phyloP scores from a whole-genome alignment of 495 filamentous ascomycete species.

The Podospora tetraspora region DNA sequence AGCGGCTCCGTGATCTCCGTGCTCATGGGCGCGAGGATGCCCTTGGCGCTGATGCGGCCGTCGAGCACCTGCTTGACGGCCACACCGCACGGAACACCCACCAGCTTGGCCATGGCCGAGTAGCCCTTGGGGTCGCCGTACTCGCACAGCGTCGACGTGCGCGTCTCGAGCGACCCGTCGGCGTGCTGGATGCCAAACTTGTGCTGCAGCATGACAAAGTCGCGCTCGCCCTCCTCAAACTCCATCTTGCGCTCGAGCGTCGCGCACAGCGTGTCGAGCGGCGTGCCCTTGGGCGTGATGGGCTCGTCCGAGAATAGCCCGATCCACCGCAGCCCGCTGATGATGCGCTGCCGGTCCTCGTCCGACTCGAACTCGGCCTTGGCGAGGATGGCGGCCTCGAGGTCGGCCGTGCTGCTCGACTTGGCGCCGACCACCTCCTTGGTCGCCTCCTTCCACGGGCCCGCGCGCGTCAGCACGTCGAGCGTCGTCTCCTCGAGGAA shows the following conservation, averaged over 20 bases:
- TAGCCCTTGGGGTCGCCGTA: conserved; percentile 81
- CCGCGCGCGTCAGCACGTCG: conserved; percentile 54
- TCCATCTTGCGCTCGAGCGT: conserved; percentile 89
- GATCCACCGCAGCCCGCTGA: conserved; percentile 77
- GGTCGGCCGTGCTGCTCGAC: conserved; percentile 57
- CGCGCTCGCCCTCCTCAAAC: conserved; percentile 77
- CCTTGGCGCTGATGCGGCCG: conserved; percentile 71
- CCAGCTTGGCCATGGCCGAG: conserved; percentile 77
- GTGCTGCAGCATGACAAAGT: conserved; percentile 80
- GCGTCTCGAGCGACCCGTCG: conserved; percentile 64
- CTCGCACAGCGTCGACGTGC: conserved; percentile 76
- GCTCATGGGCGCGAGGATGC: conserved; percentile 77
- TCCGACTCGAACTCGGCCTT: conserved; percentile 65
- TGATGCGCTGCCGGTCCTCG: conserved; percentile 70
- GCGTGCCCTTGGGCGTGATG: conserved; percentile 71
- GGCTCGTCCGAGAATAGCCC: conserved; percentile 75
- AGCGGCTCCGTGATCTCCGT: conserved; percentile 64
- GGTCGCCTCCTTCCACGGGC: conserved; percentile 77
- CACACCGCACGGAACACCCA: conserved; percentile 37
- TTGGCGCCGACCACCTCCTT: conserved; percentile 63
- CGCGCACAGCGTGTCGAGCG: conserved; percentile 84
- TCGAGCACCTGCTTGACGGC: conserved; percentile 79
- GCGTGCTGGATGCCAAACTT: conserved; percentile 83
- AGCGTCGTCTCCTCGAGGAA: conserved; percentile 68
- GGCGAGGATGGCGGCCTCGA: conserved; percentile 65